phyloP scores from a whole-genome alignment of 2,329 filamentous ascomycete species.

The Ophiostoma sp. region DNA sequence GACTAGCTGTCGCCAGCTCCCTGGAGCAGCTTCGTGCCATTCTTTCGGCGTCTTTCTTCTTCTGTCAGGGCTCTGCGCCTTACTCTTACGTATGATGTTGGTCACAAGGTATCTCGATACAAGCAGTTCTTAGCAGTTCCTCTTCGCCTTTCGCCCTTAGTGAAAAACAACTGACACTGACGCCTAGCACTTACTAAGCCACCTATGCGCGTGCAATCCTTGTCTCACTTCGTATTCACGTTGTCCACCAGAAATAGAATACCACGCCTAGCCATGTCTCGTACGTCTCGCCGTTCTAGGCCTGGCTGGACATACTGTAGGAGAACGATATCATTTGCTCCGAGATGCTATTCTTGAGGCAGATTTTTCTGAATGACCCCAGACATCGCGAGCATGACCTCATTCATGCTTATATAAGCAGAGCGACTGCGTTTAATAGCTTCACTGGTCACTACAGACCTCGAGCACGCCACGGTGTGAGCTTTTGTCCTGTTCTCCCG shows the following conservation, averaged over 20 bases:
- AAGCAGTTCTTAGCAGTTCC: too few species aligned
- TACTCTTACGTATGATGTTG: not conserved
- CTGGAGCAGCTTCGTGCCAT: not conserved
- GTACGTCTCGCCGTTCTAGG: too few species aligned
- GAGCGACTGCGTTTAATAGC: not conserved
- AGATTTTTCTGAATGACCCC: too few species aligned
- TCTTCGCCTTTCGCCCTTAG: not conserved
- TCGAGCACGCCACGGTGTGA: not conserved
- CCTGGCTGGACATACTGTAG: too few species aligned
- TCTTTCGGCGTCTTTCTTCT: conserved; percentile 7
- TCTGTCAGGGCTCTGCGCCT: not conserved
- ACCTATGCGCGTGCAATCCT: not conserved
- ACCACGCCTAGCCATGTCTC: too few species aligned
- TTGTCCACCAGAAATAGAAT: not conserved
- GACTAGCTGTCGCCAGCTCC: not conserved
- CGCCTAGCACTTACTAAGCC: not conserved
- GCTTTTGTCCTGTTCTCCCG: conserved; percentile 5
- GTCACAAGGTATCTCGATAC: not conserved
- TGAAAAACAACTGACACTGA: not conserved
- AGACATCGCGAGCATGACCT: not conserved
- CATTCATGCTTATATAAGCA: not conserved
- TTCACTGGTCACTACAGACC: not conserved
- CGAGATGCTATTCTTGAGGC: not conserved
- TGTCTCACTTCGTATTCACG: not conserved
- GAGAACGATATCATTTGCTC: not conserved